Percentiles rank a stretch among this genome's conserved stretches.
These are phyloP conservation scores for Phalaenopsis equestris DNA, from an alignment of 106 monocot species.

Conservation along the genomic window DNA sequence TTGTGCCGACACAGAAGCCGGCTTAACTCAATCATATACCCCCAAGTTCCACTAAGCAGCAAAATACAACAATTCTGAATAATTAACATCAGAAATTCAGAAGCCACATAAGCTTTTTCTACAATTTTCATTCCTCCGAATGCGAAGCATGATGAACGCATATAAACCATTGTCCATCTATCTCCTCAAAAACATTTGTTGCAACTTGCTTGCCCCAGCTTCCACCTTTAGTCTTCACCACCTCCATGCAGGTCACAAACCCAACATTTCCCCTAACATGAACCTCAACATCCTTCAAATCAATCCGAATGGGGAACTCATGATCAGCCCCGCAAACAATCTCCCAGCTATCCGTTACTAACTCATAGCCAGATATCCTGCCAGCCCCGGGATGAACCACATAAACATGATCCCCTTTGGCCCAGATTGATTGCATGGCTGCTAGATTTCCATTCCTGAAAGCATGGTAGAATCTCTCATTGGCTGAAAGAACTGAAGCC, in stretches of 20 bases:
- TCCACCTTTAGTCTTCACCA: conserved; percentile 78
- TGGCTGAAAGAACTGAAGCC: conserved; percentile 62
- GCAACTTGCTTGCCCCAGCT: conserved; percentile 93
- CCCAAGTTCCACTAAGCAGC: not conserved
- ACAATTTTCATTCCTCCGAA: conserved; percentile 35
- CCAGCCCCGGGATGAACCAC: conserved; percentile 87
- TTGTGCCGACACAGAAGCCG: too few species aligned
- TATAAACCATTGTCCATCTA: conserved; percentile 75
- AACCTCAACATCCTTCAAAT: conserved; percentile 74
- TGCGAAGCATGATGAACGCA: conserved; percentile 95
- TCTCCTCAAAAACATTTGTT: conserved; percentile 85
- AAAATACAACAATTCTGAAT: not conserved
- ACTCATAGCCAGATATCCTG: conserved; percentile 75
- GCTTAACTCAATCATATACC: too few species aligned
- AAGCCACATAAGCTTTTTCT: not conserved
- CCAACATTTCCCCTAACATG: conserved; percentile 67
- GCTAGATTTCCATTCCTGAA: conserved; percentile 81
- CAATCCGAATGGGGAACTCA: conserved; percentile 82
- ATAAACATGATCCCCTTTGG: conserved; percentile 66
- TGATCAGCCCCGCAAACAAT: conserved; percentile 67
- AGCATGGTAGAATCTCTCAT: conserved; percentile 72
- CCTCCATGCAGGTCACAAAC: conserved; percentile 85
- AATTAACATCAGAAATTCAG: not conserved
- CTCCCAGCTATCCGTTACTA: conserved; percentile 92
- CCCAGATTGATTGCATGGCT: conserved; percentile 80